phyloP scores from a whole-genome alignment of 257 asterid species.

The Solanum okadae region DNA sequence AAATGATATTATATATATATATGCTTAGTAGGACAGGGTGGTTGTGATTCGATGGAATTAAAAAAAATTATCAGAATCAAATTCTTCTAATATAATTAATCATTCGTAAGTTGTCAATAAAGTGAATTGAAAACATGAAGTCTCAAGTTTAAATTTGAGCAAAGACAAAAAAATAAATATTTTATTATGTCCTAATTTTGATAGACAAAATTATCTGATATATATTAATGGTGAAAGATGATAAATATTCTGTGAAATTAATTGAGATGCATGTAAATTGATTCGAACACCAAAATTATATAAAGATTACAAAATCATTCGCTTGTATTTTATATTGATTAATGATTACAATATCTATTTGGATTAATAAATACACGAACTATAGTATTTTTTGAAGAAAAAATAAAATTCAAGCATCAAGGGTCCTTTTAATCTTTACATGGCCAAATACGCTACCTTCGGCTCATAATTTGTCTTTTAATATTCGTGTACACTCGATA shows the following conservation, averaged over 20 bases:
- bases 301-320: background rate
- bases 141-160: background rate
- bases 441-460: background rate
- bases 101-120: accelerated
- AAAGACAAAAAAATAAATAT: background rate
- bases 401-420: background rate
- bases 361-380: background rate
- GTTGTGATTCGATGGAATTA: background rate
- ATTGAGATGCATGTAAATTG: background rate
- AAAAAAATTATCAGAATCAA: background rate
- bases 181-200: background rate
- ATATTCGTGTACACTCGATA: background rate
- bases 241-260: background rate
- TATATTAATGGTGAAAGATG: background rate
- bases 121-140: background rate
- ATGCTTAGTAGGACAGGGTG: background rate
- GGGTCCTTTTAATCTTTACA: background rate
- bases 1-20: background rate
- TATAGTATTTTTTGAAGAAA: background rate
- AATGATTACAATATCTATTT: background rate
- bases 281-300: background rate
- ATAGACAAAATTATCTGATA: background rate
- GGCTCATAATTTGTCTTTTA: background rate
- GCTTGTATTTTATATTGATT: background rate
- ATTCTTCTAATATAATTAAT: background rate